Evolutionary conservation across 169 alveolate species (phyloP).

Genomic region (Cryptosporidium viatorum): DNA sequence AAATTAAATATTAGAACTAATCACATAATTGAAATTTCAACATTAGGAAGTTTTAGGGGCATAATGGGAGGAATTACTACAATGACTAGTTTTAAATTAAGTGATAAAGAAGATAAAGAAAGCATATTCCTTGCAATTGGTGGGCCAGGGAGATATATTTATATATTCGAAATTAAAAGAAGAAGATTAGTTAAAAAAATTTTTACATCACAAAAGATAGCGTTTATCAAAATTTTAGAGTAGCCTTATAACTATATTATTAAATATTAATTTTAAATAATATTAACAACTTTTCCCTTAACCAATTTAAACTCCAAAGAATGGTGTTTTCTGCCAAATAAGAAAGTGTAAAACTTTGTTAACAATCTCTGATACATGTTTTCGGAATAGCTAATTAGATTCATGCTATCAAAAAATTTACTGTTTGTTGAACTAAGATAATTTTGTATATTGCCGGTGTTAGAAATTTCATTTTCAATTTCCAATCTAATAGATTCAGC

Average conservation of each 20-base stretch:
- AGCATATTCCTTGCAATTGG: conserved; percentile 11
- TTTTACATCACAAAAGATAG: conserved; percentile 25
- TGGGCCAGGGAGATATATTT: conserved; percentile 52
- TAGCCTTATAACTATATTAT: neutral
- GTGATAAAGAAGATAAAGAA: neutral
- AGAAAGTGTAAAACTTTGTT: neutral
- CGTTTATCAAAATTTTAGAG: neutral
- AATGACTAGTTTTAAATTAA: conserved; percentile 1
- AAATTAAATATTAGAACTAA: neutral
- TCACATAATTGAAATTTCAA: conserved; percentile 22
- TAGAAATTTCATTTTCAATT: neutral
- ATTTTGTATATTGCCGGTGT: neutral
- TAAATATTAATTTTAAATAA: neutral
- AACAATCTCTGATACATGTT: neutral
- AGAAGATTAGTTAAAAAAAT: conserved; percentile 40
- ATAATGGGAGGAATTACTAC: conserved; percentile 54
- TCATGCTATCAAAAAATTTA: neutral
- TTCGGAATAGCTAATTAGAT: neutral
- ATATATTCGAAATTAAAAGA: conserved; percentile 53
- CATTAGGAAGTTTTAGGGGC: conserved; percentile 48
- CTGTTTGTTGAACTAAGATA: neutral
- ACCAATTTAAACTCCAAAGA: neutral
- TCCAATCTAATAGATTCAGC: neutral
- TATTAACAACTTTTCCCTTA: neutral
- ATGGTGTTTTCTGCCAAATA: neutral